Evolutionary conservation across 2,329 filamentous ascomycete species (phyloP), one percentile per base, ranked within the genome.

Genomic region (Orbilia brochopaga): DNA sequence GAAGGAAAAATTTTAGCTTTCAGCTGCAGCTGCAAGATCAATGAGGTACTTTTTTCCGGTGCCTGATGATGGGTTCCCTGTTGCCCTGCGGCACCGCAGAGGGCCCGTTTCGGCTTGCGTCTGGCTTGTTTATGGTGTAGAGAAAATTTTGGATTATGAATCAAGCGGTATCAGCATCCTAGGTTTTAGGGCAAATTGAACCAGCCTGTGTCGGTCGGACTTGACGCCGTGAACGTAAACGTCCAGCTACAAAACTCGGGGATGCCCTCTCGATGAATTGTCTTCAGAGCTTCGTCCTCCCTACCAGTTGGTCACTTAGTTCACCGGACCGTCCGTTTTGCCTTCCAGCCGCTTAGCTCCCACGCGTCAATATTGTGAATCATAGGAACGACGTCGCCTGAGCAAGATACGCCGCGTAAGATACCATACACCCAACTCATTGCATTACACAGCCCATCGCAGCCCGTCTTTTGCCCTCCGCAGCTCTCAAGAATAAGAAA

Each of bases 1-100:
- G 8, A 32, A 32, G 27, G 27, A 32, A 32, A 62, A 46, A 40
- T 46, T 46, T 40, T 42, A 13, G 21, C 48, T 19, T 48, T 55
- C 50, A 61, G 51, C 64, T 15, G 10, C 35, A 17, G 32, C 15
- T 57, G 56, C 42, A 54, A 69, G 55, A 57, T 46, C 13, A 35
- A 37, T 69, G 65, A 69, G 65, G 65, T 69, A 69, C 65, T 69
- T 69, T 69, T 57, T 48, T 42, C 58, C 61, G 52, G 65, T 62
- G 40, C 57, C 40, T 62, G 57, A 17, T 32, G 58, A 30, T 23
- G 53, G 51, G 42, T 62, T 42, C 52, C 52, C 56, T 52, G 51
- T 57, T 69, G 65, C 55, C 27, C 44, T 51, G 57, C 27, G 37
- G 2, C 23, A 50, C 32, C 55, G 27, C 48, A 48, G 60, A 32